These are phyloP conservation scores for Theobroma grandiflorum DNA, from an alignment of 441 rosid genomes.

Conservation along the genomic window DNA sequence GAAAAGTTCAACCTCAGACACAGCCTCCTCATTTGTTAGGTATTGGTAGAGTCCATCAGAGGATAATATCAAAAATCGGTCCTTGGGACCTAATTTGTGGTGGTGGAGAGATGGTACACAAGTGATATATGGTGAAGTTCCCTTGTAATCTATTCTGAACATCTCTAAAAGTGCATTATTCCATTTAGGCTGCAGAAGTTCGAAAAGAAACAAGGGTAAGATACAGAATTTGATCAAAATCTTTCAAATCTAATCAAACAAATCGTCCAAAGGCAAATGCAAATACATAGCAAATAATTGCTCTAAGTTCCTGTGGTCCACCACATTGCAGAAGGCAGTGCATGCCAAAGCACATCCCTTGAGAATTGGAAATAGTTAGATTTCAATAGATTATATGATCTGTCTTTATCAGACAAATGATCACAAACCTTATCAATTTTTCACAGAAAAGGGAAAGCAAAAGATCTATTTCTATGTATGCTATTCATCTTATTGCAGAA, in stretches of 20 bases:
- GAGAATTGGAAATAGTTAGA: neutral
- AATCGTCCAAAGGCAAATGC: neutral
- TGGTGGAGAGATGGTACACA: constrained; percentile 83
- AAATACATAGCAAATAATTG: neutral
- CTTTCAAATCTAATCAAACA: neutral
- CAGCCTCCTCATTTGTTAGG: constrained; percentile 92
- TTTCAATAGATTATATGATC: neutral
- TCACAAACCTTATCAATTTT: neutral
- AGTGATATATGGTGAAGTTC: constrained; percentile 77
- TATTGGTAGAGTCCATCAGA: constrained; percentile 95
- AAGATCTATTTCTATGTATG: constrained; percentile 4
- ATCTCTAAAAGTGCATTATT: constrained; percentile 84
- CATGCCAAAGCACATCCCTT: neutral
- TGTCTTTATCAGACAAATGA: neutral
- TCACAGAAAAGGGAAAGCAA: neutral
- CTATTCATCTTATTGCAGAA: neutral
- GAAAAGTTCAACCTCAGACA: constrained; percentile 83
- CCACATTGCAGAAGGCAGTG: neutral
- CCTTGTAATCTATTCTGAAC: constrained; percentile 90
- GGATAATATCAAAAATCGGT: constrained; percentile 77
- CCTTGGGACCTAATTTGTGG: constrained; percentile 80
- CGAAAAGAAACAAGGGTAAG: constrained; percentile 24
- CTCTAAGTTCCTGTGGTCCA: neutral
- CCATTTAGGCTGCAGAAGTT: constrained; percentile 82
- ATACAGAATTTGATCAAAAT: neutral